Percentiles rank a stretch among this genome's conserved stretches.
Evolutionary conservation across 106 monocot species (phyloP).

Genomic region (Iris macrosiphon): DNA sequence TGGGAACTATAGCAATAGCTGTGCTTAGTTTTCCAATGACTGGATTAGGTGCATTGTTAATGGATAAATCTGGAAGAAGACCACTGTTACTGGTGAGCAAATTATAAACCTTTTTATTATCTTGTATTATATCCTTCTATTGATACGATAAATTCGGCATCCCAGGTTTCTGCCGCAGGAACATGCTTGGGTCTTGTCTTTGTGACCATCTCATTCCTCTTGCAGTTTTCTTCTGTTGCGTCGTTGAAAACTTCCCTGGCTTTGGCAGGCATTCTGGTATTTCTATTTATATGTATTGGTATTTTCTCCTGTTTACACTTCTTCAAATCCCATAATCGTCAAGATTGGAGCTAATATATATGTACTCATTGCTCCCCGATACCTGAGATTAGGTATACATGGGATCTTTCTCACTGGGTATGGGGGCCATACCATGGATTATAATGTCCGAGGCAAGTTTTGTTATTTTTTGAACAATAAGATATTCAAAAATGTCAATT

Average conservation of each 20-base stretch:
- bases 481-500: no score
- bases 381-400: slow-evolving; percentile 26
- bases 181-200: slow-evolving; percentile 40
- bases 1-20: slow-evolving; percentile 17
- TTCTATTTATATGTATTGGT: no score
- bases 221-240: slow-evolving; percentile 13
- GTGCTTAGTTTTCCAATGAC: slow-evolving; percentile 34
- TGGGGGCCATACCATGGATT: slow-evolving; percentile 55
- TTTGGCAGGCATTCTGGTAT: slow-evolving; percentile 41
- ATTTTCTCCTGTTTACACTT: no score
- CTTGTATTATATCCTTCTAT: no score
- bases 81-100: slow-evolving; percentile 33
- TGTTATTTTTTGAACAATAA: no score
- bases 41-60: slow-evolving; percentile 27
- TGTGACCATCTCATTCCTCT: slow-evolving; percentile 27
- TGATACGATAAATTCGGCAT: no score
- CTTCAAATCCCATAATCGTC: no score
- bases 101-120: no score
- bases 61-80: slow-evolving; percentile 47
- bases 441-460: slow-evolving; percentile 55
- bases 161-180: slow-evolving; percentile 42
- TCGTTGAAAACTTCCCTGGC: slow-evolving; percentile 18
- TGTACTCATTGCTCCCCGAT: no score
- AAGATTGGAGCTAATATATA: no score
- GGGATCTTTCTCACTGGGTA: slow-evolving; percentile 44